Evolutionary conservation across 257 asterid genomes (phyloP), one percentile per base, ranked within the genome.

Genomic region (Solanum habrochaites): DNA sequence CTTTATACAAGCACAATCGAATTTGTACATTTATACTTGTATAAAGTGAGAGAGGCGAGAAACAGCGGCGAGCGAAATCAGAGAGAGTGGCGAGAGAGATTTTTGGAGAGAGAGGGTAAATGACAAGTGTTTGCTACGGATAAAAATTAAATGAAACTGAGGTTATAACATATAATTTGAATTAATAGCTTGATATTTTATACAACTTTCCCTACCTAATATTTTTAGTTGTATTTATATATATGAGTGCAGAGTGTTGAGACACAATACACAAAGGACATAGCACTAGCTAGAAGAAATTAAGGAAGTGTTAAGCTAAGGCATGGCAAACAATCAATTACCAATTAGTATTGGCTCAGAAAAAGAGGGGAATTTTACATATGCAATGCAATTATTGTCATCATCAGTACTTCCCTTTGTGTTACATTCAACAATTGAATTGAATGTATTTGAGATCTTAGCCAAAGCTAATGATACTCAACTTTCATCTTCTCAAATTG

Each of bases 391-490:
- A 74, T 67, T 90, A 35, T 47, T 85, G 39, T 67, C 86, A 15
- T 8, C 85, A 18, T 74, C 83, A 10, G 31, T 85, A 47, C 27
- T 87, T 66, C 92, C 91, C 2, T 72, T 82, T 88, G 92, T 91
- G 73, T 25, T 92, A 47, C 37, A 60, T 56, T 87, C 92, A 11
- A 88, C 89, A 42, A 27, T 90, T 8, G 71, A 89, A 23, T 87
- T 92, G 6, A 85, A 85, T 6, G 89, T 92, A 31, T 90, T 91
- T 60, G 90, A 87, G 72, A 91, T 89, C 82, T 82, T 92, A 12
- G 89, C 86, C 32, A 78, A 71, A 8, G 90, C 87, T 4, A 31
- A 43, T 3, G 91, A 86, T 4, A 88, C 86, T 7, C 75, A 84
- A 16, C 47, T 89, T 14, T 88, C 93, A 7, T 49, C 93, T 25